Base-by-base conservation (phyloP, 345 rosid genomes). In the Hibiscus trionum region DNA sequence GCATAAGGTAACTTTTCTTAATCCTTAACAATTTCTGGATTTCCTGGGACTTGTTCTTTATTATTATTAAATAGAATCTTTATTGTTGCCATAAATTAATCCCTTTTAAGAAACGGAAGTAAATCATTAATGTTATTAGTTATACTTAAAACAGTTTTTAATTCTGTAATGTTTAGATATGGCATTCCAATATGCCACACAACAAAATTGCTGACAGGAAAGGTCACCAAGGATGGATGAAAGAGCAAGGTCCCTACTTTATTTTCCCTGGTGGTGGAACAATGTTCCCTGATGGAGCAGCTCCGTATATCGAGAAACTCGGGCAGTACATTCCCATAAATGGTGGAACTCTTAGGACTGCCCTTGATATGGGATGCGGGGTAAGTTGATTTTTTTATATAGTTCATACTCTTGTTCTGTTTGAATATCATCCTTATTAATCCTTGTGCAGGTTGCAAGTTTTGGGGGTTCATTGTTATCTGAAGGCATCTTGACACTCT, bases 151-250 rank as follows among this genome's bases (percentile, higher is more conserved):
- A 44, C 47, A 44, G 47, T 44, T 53, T 53, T 46, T 67, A 47
- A 4, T 69, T 7, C 47, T 64, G 33, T 78, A 27, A 65, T 69
- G 26, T 73, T 78, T 72, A 90, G 99, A 93, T 95, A 67, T 95
- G 97, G 97, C 99, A 93, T 77, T 84, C 93, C 52, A 95, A 95
- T 77, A 88, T 93, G 98, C 99, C 99, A 1, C 85, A 93, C 77
- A 87, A 96, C 77, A 96, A 96, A 78, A 89, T 96, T 77, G 99
- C 99, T 0, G 89, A 88, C 77, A 83, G 97, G 85, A 95, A 95
- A 82, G 98, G 99, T 63, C 99, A 91, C 69, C 99, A 96, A 69
- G 98, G 99, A 76, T 96, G 99, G 98, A 96, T 96, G 98, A 91
- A 93, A 82, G 81, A 84, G 78, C 89, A 90, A 60, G 96, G 94